Percentiles rank a stretch among this genome's conserved stretches.
Evolutionary conservation across 129 eudicot genomes (phyloP).

Genomic region (Pulicaria dysenterica): DNA sequence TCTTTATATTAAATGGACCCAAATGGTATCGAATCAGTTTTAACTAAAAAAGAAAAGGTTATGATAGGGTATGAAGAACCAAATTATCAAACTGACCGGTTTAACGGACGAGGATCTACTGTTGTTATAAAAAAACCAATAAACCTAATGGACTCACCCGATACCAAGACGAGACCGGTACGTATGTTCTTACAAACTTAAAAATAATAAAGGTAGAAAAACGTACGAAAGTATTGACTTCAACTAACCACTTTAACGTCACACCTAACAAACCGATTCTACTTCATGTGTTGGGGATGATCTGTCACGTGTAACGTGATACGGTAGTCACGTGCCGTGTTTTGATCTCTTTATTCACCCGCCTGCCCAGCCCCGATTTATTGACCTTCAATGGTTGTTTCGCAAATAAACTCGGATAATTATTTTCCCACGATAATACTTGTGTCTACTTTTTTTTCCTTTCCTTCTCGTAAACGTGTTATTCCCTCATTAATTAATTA

Average conservation of each 20-base stretch:
- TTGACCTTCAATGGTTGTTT: conserved; percentile 27
- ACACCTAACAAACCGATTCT: conserved; percentile 50
- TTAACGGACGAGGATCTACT: too few species aligned
- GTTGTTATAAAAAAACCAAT: too few species aligned
- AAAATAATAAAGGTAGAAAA: background rate
- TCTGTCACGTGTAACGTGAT: conserved; percentile 50
- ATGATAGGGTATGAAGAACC: too few species aligned
- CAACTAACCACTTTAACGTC: conserved; percentile 48
- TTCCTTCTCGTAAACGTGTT: conserved; percentile 16
- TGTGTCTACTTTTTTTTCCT: background rate
- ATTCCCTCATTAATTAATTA: background rate
- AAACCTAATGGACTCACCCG: too few species aligned
- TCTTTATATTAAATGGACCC: too few species aligned
- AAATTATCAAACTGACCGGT: too few species aligned
- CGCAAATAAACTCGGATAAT: conserved; percentile 9
- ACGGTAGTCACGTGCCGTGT: conserved; percentile 46
- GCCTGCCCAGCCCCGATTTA: conserved; percentile 32
- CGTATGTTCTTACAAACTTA: too few species aligned
- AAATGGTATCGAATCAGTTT: too few species aligned
- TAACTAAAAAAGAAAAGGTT: too few species aligned
- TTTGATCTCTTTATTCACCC: conserved; percentile 18
- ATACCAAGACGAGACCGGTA: too few species aligned
- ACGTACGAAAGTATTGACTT: conserved; percentile 33
- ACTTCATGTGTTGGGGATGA: conserved; percentile 33
- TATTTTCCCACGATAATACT: conserved; percentile 30